Evolutionary conservation across 495 filamentous ascomycete genomes (phyloP).

Genomic region (Neurospora sp.): DNA sequence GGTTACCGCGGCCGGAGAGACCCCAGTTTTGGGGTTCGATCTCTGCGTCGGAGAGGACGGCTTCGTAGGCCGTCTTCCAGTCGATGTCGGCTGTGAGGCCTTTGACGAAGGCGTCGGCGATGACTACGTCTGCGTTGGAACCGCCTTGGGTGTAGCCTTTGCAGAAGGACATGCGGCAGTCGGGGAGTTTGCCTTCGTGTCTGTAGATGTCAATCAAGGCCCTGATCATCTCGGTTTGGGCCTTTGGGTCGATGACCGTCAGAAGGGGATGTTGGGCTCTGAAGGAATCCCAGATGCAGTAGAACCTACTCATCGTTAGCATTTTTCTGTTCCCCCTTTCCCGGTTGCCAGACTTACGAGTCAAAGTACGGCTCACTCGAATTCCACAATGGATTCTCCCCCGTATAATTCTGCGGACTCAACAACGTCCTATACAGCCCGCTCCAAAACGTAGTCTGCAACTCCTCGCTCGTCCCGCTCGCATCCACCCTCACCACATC

Average conservation of each 20-base stretch:
- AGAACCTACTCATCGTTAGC: constrained; percentile 33
- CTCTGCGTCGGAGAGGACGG: constrained; percentile 62
- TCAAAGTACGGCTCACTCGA: constrained; percentile 68
- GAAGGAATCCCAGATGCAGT: constrained; percentile 70
- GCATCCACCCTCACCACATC: constrained; percentile 44
- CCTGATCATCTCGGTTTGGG: constrained; percentile 58
- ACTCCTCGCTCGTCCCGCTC: constrained; percentile 41
- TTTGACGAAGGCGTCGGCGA: constrained; percentile 61
- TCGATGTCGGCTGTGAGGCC: constrained; percentile 49
- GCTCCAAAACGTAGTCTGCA: constrained; percentile 58
- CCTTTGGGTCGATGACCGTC: constrained; percentile 54
- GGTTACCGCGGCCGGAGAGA: constrained; percentile 53
- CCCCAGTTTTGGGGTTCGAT: constrained; percentile 53
- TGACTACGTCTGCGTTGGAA: constrained; percentile 62
- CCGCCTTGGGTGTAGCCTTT: constrained; percentile 65
- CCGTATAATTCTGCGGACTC: constrained; percentile 64
- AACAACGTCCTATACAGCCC: constrained; percentile 56
- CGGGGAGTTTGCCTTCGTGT: constrained; percentile 49
- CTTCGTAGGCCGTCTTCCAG: constrained; percentile 59
- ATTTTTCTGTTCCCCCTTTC: constrained; percentile 11
- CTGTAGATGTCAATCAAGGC: constrained; percentile 61
- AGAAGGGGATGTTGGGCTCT: constrained; percentile 58
- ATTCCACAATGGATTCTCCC: constrained; percentile 63
- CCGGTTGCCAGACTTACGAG: constrained; percentile 31
- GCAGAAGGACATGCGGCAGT: constrained; percentile 51